Evolutionary conservation across 1,284 basidiomycete genomes (phyloP).

Genomic region (Rhodotorula glutinis): DNA sequence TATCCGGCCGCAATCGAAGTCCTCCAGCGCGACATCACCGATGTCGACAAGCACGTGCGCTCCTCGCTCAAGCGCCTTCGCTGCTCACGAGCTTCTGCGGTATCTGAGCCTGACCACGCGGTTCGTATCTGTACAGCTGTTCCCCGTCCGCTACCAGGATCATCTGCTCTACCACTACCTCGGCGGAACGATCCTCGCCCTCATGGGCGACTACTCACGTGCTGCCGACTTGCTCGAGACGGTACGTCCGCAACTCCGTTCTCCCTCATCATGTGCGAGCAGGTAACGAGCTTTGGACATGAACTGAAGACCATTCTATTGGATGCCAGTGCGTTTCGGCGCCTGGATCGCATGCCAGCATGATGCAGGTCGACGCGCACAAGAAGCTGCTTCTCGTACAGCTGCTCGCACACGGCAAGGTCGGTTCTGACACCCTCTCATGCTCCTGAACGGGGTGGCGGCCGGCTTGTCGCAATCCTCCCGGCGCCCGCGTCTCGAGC

Average conservation of each 20-base stretch:
- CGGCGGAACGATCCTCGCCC: conserved; percentile 62
- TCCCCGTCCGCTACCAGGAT: conserved; percentile 62
- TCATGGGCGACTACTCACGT: conserved; percentile 60
- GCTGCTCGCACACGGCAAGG: conserved; percentile 67
- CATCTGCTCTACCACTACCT: conserved; percentile 73
- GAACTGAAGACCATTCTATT: no score
- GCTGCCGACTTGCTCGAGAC: conserved; percentile 74
- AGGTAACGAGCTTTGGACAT: no score
- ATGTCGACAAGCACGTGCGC: conserved; percentile 37
- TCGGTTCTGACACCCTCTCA: conserved; percentile 49
- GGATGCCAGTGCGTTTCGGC: conserved; percentile 62
- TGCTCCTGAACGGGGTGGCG: no score
- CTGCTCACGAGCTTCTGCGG: not conserved
- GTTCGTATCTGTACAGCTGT: not conserved
- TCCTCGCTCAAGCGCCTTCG: not conserved
- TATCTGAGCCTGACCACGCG: not conserved
- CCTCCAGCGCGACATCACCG: conserved; percentile 25
- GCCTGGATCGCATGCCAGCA: conserved; percentile 62
- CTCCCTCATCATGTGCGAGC: no score
- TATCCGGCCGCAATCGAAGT: conserved; percentile 15
- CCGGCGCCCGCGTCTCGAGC: not conserved
- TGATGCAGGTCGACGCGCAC: conserved; percentile 75
- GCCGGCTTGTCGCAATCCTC: no score
- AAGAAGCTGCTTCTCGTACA: conserved; percentile 76
- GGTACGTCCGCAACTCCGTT: conserved; percentile 44